phyloP scores from a whole-genome alignment of 2,329 filamentous ascomycete genomes.

The Cladorrhinum sp. region DNA sequence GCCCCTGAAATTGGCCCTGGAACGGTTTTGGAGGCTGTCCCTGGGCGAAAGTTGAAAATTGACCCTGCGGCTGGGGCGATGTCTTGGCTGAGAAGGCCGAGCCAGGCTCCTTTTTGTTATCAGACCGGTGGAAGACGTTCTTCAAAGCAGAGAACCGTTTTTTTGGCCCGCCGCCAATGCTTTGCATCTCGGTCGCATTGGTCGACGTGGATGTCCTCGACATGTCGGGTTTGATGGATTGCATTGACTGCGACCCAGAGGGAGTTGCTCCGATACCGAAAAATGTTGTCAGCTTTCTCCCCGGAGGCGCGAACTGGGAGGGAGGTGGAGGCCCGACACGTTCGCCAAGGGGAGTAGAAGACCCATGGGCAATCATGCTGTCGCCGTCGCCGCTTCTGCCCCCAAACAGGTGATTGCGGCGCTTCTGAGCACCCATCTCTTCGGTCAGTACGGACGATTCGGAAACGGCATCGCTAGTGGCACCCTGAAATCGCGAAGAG shows the following conservation, averaged over 20 bases:
- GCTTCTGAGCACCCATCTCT: conserved; percentile 38
- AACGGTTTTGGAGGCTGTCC: neutral
- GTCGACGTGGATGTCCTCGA: conserved; percentile 31
- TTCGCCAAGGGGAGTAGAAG: conserved; percentile 23
- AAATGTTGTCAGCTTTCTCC: conserved; percentile 31
- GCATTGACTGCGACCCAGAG: conserved; percentile 14
- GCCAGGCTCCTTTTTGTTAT: conserved; percentile 20
- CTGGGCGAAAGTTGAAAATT: neutral
- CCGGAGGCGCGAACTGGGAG: conserved; percentile 24
- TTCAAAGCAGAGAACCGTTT: conserved; percentile 46
- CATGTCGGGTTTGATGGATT: conserved; percentile 17
- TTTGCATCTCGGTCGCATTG: conserved; percentile 22
- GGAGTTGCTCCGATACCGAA: conserved; percentile 25
- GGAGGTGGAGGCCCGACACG: conserved; percentile 14
- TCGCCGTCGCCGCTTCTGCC: conserved; percentile 31
- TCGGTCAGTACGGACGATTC: conserved; percentile 41
- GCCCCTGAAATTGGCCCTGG: neutral
- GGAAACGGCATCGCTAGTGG: conserved; percentile 40
- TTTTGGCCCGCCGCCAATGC: conserved; percentile 32
- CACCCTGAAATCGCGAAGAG: conserved; percentile 21
- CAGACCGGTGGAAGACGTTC: conserved; percentile 31
- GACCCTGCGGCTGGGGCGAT: conserved; percentile 4
- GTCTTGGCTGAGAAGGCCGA: conserved; percentile 21
- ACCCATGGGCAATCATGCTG: conserved; percentile 25
- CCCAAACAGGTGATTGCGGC: conserved; percentile 41